Evolutionary conservation across 257 asterid genomes (phyloP), one percentile per base, ranked within the genome.

Genomic region (Striga asiatica): DNA sequence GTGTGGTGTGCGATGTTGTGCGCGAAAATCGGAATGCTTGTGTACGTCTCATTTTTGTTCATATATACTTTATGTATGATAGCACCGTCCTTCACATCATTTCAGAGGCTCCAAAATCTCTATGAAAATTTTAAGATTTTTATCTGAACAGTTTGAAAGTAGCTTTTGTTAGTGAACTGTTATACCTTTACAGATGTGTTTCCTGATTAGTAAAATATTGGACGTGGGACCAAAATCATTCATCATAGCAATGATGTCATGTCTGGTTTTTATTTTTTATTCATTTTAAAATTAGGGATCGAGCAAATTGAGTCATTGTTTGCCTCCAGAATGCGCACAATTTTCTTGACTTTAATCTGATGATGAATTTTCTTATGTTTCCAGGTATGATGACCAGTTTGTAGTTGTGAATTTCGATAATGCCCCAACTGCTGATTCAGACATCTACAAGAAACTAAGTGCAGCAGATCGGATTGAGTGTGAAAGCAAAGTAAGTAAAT

Each of bases 341-440:
- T 31, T 41, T 29, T 21, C 42, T 56, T 10, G 53, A 60, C 53
- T 45, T 23, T 23, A 56, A 38, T 24, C 3, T 51, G 6, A 37
- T 32, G 8, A 24, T 55, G 63, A 12, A n/a, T n/a, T n/a, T 50
- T 42, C 31, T 65, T 35, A 24, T 60, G 50, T 64, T 49, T 42
- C 55, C 85, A 92, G 99, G 94, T 73, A 60, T 5, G 66, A 85
- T 1, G 97, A 82, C 66, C 83, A 71, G 72, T 88, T 74, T 69
- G 88, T 92, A 42, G 75, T 85, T 54, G 91, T 94, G 31, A 79
- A 67, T 50, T 88, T 88, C 48, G 97, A 85, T 65, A 81, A 81
- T 73, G 95, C 93, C 70, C 99, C 99, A 9, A 84, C 94, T 7
- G 88, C 73, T 52, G 99, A 92, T 66, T 78, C 94, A 53, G 97